Evolutionary conservation across 2,329 filamentous ascomycete species (phyloP).

Genomic region (Colletotrichum costaricense): DNA sequence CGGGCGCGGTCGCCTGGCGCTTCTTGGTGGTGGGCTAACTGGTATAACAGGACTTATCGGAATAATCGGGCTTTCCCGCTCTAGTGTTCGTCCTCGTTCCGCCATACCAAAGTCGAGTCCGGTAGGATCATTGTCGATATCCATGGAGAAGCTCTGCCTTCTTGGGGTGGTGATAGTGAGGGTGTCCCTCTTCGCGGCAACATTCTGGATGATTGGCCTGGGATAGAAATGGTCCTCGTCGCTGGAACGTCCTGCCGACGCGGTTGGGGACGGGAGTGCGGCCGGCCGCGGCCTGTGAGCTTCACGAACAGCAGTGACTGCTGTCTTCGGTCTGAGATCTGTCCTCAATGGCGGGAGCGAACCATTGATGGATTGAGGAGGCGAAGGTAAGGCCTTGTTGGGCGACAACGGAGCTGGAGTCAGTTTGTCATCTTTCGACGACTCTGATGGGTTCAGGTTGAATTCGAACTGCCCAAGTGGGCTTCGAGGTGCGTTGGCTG

Average conservation of each 20-base stretch:
- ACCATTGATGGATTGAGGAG: constrained; percentile 47
- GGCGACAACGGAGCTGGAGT: constrained; percentile 33
- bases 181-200: constrained; percentile 63
- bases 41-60: neutral
- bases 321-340: constrained; percentile 34
- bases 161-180: constrained; percentile 57
- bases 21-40: constrained; percentile 31
- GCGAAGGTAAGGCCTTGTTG: constrained; percentile 43
- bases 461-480: constrained; percentile 55
- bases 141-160: constrained; percentile 61
- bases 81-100: neutral
- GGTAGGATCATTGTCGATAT: constrained; percentile 49
- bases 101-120: constrained; percentile 12
- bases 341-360: constrained; percentile 36
- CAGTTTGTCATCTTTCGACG: constrained; percentile 9
- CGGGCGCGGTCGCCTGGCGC: constrained; percentile 30
- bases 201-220: constrained; percentile 58
- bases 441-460: constrained; percentile 40
- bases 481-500: constrained; percentile 46
- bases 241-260: constrained; percentile 51
- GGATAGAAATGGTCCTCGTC: constrained; percentile 50
- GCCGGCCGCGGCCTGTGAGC: constrained; percentile 43
- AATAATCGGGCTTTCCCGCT: neutral
- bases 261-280: constrained; percentile 55
- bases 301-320: constrained; percentile 40